Evolutionary conservation across 176 grass and related monocot genomes (phyloP), one percentile per base, ranked within the genome.

Genomic region (Pharus latifolius): DNA sequence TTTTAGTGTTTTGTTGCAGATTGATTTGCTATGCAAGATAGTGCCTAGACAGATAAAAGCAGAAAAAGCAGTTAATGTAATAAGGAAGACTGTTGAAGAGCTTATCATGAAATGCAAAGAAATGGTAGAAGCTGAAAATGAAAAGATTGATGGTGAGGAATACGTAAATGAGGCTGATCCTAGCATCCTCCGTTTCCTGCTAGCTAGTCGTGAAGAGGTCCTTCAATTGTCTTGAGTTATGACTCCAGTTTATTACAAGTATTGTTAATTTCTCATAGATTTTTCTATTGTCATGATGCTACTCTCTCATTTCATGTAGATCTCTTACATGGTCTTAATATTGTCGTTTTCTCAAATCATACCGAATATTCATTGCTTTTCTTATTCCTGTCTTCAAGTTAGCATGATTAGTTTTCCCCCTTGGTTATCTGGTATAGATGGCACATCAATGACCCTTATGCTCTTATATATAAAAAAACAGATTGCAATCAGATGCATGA

Each of bases 111-210:
- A 90, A 78, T 98, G 94, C 82, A 98, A 90, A 79, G 57, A 85
- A 50, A 98, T 98, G 45, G 94, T 98, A 42, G 94, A 98, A 49
- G 83, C 94, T 75, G 94, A 98, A 89, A 87, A 92, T 72, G 94
- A 98, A 83, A 80, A 85, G 52, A 85, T 98, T 78, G 84, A 88
- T 29, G 89, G 86, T 10, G 94, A 98, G 22, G 94, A 98, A 69
- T 98, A 98, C 81, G 84, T 98, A 67, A 98, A 98, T 29, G 94
- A 98, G 78, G n/a, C 84, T 32, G 94, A 98, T 69, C 94, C 94
- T 74, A 98, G 94, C 67, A 90, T 98, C 64, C 75, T 98, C 75
- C 89, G 86, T 2, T 98, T 98, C 73, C 79, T 98, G 75, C 78
- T 98, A 51, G 89, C 89, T 76, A 98, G 89, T 53, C 84, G 94